Percentiles rank a stretch among this genome's conserved stretches.
Evolutionary conservation across 164 flowering plant species (phyloP).

Genomic region (Liquidambar formosana): DNA sequence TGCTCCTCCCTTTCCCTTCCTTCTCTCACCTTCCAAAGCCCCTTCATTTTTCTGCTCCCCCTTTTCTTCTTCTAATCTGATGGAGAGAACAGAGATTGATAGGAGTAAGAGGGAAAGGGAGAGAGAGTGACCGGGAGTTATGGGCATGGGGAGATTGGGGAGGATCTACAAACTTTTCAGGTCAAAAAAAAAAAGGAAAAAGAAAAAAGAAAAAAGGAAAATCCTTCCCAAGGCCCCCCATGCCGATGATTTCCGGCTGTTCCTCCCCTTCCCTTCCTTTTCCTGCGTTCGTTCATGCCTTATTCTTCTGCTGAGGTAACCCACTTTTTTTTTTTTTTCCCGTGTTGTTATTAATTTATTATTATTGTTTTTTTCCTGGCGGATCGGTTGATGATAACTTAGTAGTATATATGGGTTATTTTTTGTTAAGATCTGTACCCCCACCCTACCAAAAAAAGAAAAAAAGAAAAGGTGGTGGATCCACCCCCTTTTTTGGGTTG

Average conservation of each 20-base stretch:
- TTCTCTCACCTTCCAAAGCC: no score
- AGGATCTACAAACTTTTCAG: not conserved
- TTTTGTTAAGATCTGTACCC: no score
- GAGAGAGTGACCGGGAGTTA: not conserved
- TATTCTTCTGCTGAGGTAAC: not conserved
- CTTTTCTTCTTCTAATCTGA: no score
- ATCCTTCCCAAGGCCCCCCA: constrained; percentile 20
- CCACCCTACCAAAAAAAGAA: no score
- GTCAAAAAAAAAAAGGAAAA: no score
- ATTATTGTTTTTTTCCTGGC: no score
- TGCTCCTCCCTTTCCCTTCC: constrained; percentile 12
- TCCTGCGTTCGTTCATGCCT: not conserved
- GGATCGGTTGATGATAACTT: no score
- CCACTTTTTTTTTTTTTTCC: not conserved
- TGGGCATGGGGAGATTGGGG: constrained; percentile 10
- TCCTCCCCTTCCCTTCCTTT: constrained; percentile 13
- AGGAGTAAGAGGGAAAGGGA: constrained; percentile 10
- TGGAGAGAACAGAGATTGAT: not conserved
- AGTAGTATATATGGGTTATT: no score
- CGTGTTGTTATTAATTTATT: not conserved
- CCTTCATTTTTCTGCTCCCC: no score
- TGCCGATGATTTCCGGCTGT: constrained; percentile 13
- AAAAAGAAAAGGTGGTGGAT: no score
- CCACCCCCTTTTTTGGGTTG: no score
- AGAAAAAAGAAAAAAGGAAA: no score